Evolutionary conservation across 2,329 filamentous ascomycete genomes (phyloP).

Genomic region (Alternaria brassicae): DNA sequence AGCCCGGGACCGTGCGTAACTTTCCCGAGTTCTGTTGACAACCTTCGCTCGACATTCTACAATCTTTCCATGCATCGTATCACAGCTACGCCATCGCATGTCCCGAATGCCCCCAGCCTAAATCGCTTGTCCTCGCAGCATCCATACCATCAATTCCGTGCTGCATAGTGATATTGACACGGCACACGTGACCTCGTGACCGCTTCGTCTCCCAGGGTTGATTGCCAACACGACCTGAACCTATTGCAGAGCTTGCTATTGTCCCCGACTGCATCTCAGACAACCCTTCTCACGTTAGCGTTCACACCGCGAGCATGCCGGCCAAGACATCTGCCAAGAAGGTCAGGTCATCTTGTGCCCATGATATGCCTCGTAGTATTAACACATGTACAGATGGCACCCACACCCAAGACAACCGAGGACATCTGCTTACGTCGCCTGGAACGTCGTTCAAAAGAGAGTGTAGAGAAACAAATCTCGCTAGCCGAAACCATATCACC

Average conservation of each 20-base stretch:
- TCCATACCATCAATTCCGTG: slow-evolving; percentile 4
- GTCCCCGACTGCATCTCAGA: neutral
- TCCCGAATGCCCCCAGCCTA: slow-evolving; percentile 19
- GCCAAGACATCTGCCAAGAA: slow-evolving; percentile 46
- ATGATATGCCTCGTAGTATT: slow-evolving; percentile 16
- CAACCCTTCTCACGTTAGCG: slow-evolving; percentile 2
- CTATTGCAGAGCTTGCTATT: slow-evolving; percentile 3
- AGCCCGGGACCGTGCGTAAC: slow-evolving; percentile 17
- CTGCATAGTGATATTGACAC: slow-evolving; percentile 9
- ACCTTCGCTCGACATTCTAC: slow-evolving; percentile 28
- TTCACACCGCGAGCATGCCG: slow-evolving; percentile 33
- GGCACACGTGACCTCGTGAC: slow-evolving; percentile 17
- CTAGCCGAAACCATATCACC: slow-evolving; percentile 49
- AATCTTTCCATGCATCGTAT: slow-evolving; percentile 40
- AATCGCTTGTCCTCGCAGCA: slow-evolving; percentile 15
- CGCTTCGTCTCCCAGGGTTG: slow-evolving; percentile 8
- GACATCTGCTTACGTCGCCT: slow-evolving; percentile 37
- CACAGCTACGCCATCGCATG: slow-evolving; percentile 16
- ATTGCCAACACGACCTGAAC: slow-evolving; percentile 3
- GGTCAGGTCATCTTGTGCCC: slow-evolving; percentile 32
- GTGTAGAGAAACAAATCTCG: slow-evolving; percentile 46
- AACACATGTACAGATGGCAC: slow-evolving; percentile 36
- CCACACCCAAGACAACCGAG: slow-evolving; percentile 35
- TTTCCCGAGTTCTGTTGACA: slow-evolving; percentile 15
- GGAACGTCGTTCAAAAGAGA: slow-evolving; percentile 37